Evolutionary conservation across 371 early-diverging fungal species (phyloP), one percentile per base, ranked within the genome.

Genomic region (Syncephalastrum monosporum): DNA sequence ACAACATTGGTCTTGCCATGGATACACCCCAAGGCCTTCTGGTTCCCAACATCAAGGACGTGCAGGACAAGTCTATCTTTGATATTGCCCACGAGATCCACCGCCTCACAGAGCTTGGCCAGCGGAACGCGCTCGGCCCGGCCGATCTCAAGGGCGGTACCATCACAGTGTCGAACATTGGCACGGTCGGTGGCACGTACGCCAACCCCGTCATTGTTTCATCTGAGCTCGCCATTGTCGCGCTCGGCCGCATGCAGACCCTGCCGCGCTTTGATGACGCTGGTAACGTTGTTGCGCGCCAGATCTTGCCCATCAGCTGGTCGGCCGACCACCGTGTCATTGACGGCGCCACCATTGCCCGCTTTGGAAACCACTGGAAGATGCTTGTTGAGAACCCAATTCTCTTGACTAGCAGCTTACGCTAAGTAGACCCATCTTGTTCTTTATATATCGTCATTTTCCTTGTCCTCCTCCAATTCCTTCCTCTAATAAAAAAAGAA

Each of bases 271-370:
- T 87, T 67, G 87, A 86, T 64, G 71, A 74, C 42, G 57, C 56
- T 2, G 79, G 77, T 19, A 66, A 68, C 5, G 83, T 98, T 13
- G 87, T 91, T 1, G 80, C 89, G 4, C 86, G 86, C 60, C 70
- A 85, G 60, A 74, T 96, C 12, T 71, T 95, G 63, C 83, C 85
- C 14, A 77, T 94, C 24, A 93, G 93, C 78, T 96, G 92, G 90
- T 87, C 91, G 3, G 98, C 98, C 5, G 98, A 98, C 72, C 98
- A 98, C 70, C 83, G 98, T 23, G 89, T 98, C n/a, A 84, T 97
- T 60, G 98, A 97, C 71, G 99, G 99, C 17, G 99, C 97, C 4
- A 96, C 98, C 0, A 82, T 97, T 60, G 98, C 98, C 33, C 80
- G 95, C 47, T 97, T 97, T 74, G 91, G 89, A 15, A 79, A 83